Evolutionary conservation across 1,284 basidiomycete genomes (phyloP).

Genomic region (Sporisorium exsertum): DNA sequence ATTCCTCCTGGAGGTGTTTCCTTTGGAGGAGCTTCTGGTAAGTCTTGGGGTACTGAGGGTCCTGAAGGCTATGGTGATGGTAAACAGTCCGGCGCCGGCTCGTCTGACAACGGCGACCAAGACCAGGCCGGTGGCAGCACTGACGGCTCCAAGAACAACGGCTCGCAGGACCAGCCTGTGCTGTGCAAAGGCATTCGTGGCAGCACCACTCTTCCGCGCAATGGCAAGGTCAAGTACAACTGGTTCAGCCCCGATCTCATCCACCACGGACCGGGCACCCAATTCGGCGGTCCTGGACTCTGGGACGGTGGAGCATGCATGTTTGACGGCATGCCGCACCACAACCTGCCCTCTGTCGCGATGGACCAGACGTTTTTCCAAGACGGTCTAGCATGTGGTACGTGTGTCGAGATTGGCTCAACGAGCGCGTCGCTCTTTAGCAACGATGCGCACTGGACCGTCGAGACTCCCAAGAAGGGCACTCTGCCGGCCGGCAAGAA

Average conservation of each 20-base stretch:
- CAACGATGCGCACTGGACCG: constrained; percentile 24
- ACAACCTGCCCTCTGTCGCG: constrained; percentile 34
- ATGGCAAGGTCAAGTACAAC: constrained; percentile 15
- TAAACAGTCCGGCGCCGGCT: not conserved
- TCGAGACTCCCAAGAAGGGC: constrained; percentile 24
- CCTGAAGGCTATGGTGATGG: not conserved
- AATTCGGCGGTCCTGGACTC: constrained; percentile 28
- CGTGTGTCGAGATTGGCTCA: constrained; percentile 43
- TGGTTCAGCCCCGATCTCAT: constrained; percentile 32
- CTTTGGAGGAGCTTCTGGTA: constrained; percentile 7
- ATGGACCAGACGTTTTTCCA: constrained; percentile 49
- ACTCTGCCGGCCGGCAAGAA: constrained; percentile 23
- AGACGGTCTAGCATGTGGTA: constrained; percentile 46
- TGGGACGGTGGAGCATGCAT: constrained; percentile 53
- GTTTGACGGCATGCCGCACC: constrained; percentile 40
- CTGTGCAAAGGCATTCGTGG: constrained; percentile 25
- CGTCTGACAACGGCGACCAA: constrained; percentile 4
- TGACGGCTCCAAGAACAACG: not conserved
- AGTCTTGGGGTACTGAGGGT: not conserved
- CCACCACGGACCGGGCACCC: constrained; percentile 42
- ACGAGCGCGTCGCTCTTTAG: constrained; percentile 33
- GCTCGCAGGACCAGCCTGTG: not conserved
- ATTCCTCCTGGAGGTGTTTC: not conserved
- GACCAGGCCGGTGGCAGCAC: not conserved
- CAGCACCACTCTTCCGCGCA: constrained; percentile 12